Base-by-base conservation (phyloP, 345 rosid species). In the Aquilaria sinensis region DNA sequence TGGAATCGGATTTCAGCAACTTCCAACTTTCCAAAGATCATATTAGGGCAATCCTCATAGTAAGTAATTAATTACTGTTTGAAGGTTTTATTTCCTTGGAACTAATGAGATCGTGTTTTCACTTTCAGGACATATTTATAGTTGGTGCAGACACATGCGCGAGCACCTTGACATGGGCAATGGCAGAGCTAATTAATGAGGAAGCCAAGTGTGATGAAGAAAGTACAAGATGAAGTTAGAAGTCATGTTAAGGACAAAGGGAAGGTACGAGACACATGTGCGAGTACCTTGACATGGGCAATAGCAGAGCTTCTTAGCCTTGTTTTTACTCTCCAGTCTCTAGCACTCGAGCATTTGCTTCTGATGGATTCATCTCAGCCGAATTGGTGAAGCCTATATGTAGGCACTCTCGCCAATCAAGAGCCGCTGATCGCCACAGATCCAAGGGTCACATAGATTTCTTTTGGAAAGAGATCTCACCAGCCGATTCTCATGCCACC, bases 201-300 rank as follows among this genome's bases (percentile, higher is more conserved):
- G 66, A 74, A 67, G 10, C 83, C 85, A 49, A 71, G 70, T 61
- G 58, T 76, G 50, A 79, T 86, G 90, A 72, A 80, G 64, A 89
- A 78, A 80, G 87, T 73, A 11, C 90, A 83, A 62, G 76, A 73
- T 1, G 88, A 85, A 62, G 60, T 87, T 12, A 63, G 92, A 76
- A 72, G 57, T 29, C 14, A 51, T 10, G 53, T 79, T 31, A 76
- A 82, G 12, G 71, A 70, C 3, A 80, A 64, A 71, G 72, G 56
- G 43, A 76, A 37, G 65, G 82, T 70, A 32, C 68, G 43, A 3
- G 77, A 66, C 71, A 83, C 87, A 6, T 59, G 74, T 41, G 77
- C 89, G 2, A 60, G 74, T 30, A 69, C 75, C 0, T 56, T 84
- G 57, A 57, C 52, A 14, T 86, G 96, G 96, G 83, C 90, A 13